phyloP scores from a whole-genome alignment of 1,284 basidiomycete species.

The Afroboletus lepidellus region DNA sequence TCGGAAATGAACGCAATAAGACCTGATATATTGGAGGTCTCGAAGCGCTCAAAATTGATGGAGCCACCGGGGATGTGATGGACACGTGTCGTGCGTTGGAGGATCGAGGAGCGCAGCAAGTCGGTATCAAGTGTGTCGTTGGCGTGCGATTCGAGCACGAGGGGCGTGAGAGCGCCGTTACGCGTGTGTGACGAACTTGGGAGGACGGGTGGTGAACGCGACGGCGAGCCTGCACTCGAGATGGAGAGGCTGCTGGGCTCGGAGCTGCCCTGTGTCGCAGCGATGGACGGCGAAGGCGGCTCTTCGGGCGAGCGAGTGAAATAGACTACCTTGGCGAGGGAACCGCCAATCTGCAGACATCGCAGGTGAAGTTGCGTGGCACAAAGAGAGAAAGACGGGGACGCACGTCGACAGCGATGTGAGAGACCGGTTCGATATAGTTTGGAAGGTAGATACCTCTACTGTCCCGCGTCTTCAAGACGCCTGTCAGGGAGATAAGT shows the following conservation, averaged over 20 bases:
- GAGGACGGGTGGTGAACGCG: constrained; percentile 39
- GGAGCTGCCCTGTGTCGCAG: constrained; percentile 54
- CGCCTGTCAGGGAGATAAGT: constrained; percentile 8
- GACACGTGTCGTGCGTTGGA: constrained; percentile 60
- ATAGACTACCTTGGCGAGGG: constrained; percentile 97
- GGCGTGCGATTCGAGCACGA: constrained; percentile 56
- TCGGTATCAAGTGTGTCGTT: constrained; percentile 41
- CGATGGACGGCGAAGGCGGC: constrained; percentile 64
- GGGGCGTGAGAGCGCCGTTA: constrained; percentile 82
- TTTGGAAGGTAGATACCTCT: constrained; percentile 95
- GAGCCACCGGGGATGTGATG: constrained; percentile 94
- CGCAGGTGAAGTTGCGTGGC: constrained; percentile 1
- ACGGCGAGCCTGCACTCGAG: constrained; percentile 51
- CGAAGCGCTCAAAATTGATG: constrained; percentile 97
- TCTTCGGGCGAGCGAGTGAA: constrained; percentile 90
- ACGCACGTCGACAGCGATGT: constrained; percentile 93
- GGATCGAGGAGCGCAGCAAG: constrained; percentile 59
- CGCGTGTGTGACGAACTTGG: constrained; percentile 37
- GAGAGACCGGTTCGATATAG: constrained; percentile 94
- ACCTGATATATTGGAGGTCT: constrained; percentile 86
- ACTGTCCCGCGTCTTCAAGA: constrained; percentile 79
- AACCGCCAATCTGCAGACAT: constrained; percentile 82
- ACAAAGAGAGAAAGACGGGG: constrained; percentile 1
- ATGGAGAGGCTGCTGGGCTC: constrained; percentile 46
- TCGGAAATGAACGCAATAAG: constrained; percentile 88